phyloP scores from a whole-genome alignment of 108 stramenopile species.

The Chaetoceros tenuissimus region DNA sequence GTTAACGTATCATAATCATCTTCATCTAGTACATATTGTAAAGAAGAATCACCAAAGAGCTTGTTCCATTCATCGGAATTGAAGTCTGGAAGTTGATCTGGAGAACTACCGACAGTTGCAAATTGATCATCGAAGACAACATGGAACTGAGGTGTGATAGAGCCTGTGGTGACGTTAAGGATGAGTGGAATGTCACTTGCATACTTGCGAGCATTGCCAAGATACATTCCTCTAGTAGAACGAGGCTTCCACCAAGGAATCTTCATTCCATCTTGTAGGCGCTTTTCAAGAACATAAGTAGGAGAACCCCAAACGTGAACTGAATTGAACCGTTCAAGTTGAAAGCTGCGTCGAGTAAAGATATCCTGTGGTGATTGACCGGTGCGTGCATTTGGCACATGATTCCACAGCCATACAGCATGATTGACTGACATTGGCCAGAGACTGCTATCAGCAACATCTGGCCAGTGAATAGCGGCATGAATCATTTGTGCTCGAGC shows the following conservation, averaged over 20 bases:
- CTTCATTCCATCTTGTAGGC: not conserved
- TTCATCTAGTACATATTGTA: conserved; percentile 11
- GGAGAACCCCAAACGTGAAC: conserved; percentile 7
- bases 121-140: conserved; percentile 12
- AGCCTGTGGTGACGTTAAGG: not conserved
- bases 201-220: not conserved
- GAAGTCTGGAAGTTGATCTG: conserved; percentile 7
- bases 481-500: conserved; percentile 38
- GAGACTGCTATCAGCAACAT: not conserved
- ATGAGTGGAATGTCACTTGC: not conserved
- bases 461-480: conserved; percentile 25
- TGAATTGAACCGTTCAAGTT: not conserved
- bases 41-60: conserved; percentile 14
- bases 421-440: conserved; percentile 19
- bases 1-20: conserved; percentile 7
- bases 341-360: conserved; percentile 2
- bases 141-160: conserved; percentile 11
- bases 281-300: not conserved
- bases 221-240: not conserved
- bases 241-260: conserved; percentile 1
- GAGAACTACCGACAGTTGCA: not conserved
- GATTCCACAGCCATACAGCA: conserved; percentile 10
- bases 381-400: not conserved
- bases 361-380: conserved; percentile 16
- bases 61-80: conserved; percentile 11